Evolutionary conservation across 305 asterid genomes (phyloP).

Genomic region (Ajuga reptans): DNA sequence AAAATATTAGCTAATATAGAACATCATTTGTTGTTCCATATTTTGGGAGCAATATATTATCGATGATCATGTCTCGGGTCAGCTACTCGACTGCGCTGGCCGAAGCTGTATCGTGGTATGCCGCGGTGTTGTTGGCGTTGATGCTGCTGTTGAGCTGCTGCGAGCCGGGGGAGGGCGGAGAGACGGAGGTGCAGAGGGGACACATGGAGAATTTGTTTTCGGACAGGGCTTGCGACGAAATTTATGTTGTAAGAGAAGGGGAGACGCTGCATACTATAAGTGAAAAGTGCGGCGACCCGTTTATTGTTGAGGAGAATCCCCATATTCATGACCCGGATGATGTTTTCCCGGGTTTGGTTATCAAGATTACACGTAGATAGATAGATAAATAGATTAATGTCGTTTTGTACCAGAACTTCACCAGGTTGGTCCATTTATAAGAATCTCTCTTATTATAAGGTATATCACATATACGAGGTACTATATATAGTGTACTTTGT

Average conservation of each 20-base stretch:
- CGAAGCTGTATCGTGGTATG: constrained; percentile 54
- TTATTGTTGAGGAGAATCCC: constrained; percentile 75
- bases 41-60: too few species aligned
- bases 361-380: constrained; percentile 54
- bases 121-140: constrained; percentile 43
- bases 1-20: neutral
- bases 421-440: too few species aligned
- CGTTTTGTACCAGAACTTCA: too few species aligned
- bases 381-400: too few species aligned
- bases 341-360: constrained; percentile 73
- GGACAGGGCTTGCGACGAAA: constrained; percentile 50
- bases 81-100: constrained; percentile 34
- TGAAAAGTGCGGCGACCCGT: constrained; percentile 77
- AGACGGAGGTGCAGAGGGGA: neutral
- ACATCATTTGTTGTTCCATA: neutral
- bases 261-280: constrained; percentile 73
- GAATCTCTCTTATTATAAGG: too few species aligned
- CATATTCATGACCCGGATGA: constrained; percentile 89
- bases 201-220: neutral
- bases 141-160: constrained; percentile 62
- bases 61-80: constrained; percentile 25
- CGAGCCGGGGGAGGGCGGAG: constrained; percentile 37
- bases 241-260: constrained; percentile 69
- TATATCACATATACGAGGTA: too few species aligned
- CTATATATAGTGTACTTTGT: too few species aligned